These are phyloP conservation scores for Trypanosoma rangeli DNA, from an alignment of 208 protist genomes.

Conservation along the genomic window DNA sequence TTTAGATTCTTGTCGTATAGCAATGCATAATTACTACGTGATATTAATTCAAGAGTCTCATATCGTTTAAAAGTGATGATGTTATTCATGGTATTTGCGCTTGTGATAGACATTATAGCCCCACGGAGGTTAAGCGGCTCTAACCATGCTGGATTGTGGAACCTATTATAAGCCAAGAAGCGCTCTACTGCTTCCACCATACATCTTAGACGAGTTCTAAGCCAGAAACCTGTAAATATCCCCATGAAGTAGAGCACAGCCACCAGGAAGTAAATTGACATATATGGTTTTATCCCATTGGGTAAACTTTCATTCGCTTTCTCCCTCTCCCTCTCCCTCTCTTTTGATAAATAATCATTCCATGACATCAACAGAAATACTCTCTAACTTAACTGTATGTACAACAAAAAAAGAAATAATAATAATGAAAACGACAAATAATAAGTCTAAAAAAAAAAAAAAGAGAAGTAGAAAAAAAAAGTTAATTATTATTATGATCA, in stretches of 20 bases:
- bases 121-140: conserved; percentile 6
- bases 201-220: not conserved
- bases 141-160: conserved; percentile 13
- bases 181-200: not conserved
- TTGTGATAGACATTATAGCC: not conserved
- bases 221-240: not conserved
- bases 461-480: too few species aligned
- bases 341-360: too few species aligned
- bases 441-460: too few species aligned
- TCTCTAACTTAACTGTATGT: too few species aligned
- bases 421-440: too few species aligned
- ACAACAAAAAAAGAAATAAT: too few species aligned
- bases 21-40: conserved; percentile 40
- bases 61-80: not conserved
- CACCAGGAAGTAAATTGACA: not conserved
- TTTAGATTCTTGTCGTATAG: conserved; percentile 45
- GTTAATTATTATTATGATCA: too few species aligned
- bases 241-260: not conserved
- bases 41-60: conserved; percentile 27
- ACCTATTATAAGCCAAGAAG: not conserved
- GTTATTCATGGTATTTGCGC: not conserved
- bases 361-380: too few species aligned
- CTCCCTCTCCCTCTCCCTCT: too few species aligned
- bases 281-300: not conserved
- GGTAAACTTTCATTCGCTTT: not conserved